Base-by-base conservation (phyloP, 2,329 filamentous ascomycete genomes). In the Pseudogymnoascus sp. region DNA sequence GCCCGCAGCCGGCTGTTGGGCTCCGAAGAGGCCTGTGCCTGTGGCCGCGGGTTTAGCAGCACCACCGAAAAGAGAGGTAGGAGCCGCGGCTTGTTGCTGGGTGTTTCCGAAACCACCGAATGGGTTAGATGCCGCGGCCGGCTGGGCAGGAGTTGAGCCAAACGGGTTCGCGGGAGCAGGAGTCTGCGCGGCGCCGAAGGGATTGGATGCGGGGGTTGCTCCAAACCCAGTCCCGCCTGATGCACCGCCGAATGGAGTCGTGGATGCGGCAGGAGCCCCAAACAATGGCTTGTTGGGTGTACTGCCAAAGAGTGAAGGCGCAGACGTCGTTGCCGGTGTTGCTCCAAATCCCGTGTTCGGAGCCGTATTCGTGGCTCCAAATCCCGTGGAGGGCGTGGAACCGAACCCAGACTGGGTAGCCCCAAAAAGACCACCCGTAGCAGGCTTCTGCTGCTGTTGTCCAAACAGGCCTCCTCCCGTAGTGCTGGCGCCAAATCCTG, bases 401-500 rank as follows among this genome's bases (percentile, higher is more conserved):
- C 77, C 76, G 67, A 80, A 78, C 30, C 69, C 61, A 37, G 64
- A 58, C 58, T 75, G 64, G 68, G 64, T 64, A n/a, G 65, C 66
- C n/a, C 77, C 77, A 65, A 80, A 80, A 6, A 76, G 66, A 30
- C 72, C 70, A 57, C 69, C 70, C 65, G 75, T 68, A n/a, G 68
- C 64, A 38, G 66, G 58, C 57, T 69, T 66, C 66, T 72, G 67
- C 66, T 73, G 66, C 66, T 73, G 66, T 35, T 47, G 67, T 33
- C 77, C 77, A 62, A 80, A 79, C 6, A 78, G 64, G 39, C 73
- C 70, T 39, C 72, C 71, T 47, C 71, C 68, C 43, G 67, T 61
- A 38, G 65, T 67, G 39, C 73, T 75, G 38, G 75, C 63, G 50
- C 82, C 82, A 66, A 85, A 85, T 9, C 75, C 77, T 64, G 75